Conservation (phyloP, 1,284 basidiomycete genomes). For the Rhodotorula sp. region DNA sequence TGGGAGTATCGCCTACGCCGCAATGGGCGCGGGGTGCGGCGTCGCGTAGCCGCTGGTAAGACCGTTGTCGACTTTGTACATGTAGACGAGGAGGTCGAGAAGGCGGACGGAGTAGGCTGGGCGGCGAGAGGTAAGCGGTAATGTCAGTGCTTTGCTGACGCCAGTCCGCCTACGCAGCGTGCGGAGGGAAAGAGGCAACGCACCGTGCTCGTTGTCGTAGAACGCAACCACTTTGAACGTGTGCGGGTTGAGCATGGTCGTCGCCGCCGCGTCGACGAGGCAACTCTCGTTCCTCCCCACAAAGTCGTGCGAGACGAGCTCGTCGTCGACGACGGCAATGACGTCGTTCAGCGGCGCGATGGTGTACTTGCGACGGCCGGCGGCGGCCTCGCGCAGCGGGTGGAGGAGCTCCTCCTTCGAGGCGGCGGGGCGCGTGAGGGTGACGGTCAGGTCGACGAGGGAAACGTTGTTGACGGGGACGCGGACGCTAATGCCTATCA, state of each 20-base stretch:
- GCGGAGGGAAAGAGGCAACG: no score
- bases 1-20: no score
- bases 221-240: conserved; percentile 51
- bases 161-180: conserved; percentile 39
- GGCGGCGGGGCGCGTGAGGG: conserved; percentile 48
- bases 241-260: conserved; percentile 49
- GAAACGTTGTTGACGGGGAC: conserved; percentile 54
- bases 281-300: conserved; percentile 48
- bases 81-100: conserved; percentile 46
- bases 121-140: not conserved
- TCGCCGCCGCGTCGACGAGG: conserved; percentile 53
- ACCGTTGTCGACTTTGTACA: conserved; percentile 48
- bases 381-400: conserved; percentile 50
- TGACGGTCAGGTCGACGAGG: conserved; percentile 54
- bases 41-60: not conserved
- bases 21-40: not conserved
- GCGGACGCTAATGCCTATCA: conserved; percentile 52
- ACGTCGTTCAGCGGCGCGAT: conserved; percentile 41
- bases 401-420: conserved; percentile 51
- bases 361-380: conserved; percentile 24
- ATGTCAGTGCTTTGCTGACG: not conserved
- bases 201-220: conserved; percentile 52
- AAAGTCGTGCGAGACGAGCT: conserved; percentile 54
- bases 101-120: conserved; percentile 22
- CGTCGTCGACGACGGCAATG: conserved; percentile 52